phyloP scores from a whole-genome alignment of 345 rosid species.

The Corchorus capsularis region DNA sequence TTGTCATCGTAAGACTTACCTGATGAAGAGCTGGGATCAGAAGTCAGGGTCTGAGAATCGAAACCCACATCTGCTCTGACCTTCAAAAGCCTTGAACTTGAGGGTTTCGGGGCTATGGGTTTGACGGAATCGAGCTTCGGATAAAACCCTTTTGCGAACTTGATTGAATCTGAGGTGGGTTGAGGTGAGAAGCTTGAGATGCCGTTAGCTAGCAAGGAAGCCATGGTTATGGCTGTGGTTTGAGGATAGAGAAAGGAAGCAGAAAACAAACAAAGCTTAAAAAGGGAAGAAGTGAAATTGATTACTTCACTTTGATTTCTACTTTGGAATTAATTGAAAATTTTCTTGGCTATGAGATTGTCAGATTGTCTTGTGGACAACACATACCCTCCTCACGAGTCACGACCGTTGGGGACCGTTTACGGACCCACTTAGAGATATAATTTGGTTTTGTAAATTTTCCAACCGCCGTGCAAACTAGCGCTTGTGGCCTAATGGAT shows the following conservation, averaged over 20 bases:
- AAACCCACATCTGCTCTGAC: conserved; percentile 52
- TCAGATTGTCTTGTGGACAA: conserved; percentile 17
- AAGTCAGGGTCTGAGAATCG: conserved; percentile 38
- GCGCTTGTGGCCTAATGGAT: too few relatives aligned
- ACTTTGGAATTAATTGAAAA: neutral
- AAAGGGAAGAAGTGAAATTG: neutral
- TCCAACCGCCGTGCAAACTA: neutral
- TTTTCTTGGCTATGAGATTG: conserved; percentile 5
- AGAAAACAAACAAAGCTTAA: neutral
- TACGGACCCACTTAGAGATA: neutral
- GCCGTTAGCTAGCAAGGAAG: conserved; percentile 47
- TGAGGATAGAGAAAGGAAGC: neutral
- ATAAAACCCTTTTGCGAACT: conserved; percentile 30
- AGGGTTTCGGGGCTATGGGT: conserved; percentile 25
- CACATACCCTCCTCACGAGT: conserved; percentile 1
- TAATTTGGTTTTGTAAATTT: neutral
- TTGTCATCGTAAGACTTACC: conserved; percentile 66
- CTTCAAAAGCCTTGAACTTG: conserved; percentile 29
- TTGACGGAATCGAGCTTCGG: conserved; percentile 41
- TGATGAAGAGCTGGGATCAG: conserved; percentile 34
- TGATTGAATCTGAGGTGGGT: conserved; percentile 32
- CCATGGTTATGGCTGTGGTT: conserved; percentile 39
- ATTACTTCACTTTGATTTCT: neutral
- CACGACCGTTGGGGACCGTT: neutral
- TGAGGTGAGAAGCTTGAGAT: conserved; percentile 42